phyloP scores from a whole-genome alignment of 176 grass and related monocot genomes.

The Poa annua region DNA sequence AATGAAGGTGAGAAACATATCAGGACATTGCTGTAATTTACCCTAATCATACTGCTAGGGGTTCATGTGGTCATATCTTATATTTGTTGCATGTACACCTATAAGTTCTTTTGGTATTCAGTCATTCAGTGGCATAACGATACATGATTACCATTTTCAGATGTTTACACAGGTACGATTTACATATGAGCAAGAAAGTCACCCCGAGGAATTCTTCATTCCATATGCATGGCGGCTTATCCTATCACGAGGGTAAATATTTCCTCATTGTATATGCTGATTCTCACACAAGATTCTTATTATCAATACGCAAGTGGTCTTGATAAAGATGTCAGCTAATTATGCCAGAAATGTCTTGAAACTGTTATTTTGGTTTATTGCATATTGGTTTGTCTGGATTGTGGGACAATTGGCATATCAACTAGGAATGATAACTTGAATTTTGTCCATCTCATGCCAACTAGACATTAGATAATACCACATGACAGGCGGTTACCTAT shows the following conservation, averaged over 20 bases:
- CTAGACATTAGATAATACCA: conserved; percentile 9
- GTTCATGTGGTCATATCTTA: background rate
- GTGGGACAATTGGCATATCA: conserved; percentile 6
- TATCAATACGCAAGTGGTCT: background rate
- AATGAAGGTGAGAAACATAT: conserved; percentile 76
- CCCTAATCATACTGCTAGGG: background rate
- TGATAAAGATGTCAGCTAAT: background rate
- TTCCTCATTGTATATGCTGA: conserved; percentile 34
- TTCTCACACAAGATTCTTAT: conserved; percentile 17
- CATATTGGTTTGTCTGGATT: background rate
- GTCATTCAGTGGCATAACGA: conserved; percentile 38
- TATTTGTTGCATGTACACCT: background rate
- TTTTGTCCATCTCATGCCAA: background rate
- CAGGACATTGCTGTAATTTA: background rate
- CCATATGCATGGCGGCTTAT: conserved; percentile 97
- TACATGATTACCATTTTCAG: conserved; percentile 54
- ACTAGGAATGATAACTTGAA: background rate
- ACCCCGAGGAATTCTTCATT: conserved; percentile 99
- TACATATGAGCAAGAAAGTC: conserved; percentile 99
- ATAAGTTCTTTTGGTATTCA: conserved; percentile 33
- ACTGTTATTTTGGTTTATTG: conserved; percentile 33
- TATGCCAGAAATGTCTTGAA: conserved; percentile 25
- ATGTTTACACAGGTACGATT: conserved; percentile 98
- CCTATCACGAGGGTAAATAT: conserved; percentile 77
- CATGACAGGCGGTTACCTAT: background rate